A percentile compares a stretch with the other conserved stretches of the same genome.
These are phyloP conservation scores for Diaporthe vexans DNA, from an alignment of 2,329 filamentous ascomycete genomes.

Conservation along the genomic window DNA sequence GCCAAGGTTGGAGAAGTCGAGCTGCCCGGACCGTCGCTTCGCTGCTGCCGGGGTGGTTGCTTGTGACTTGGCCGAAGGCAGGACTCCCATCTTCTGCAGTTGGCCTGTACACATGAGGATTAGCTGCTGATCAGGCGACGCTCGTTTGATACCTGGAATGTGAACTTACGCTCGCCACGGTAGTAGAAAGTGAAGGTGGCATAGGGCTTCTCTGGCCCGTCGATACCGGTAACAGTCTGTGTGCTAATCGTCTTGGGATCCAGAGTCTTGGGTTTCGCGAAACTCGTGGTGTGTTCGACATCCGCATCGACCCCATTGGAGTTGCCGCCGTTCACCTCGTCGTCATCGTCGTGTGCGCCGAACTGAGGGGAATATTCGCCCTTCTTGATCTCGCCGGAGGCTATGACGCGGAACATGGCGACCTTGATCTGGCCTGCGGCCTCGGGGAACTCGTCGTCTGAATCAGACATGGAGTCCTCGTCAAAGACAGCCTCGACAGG, in stretches of 20 bases:
- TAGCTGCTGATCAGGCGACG: slow-evolving; percentile 41
- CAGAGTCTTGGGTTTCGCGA: slow-evolving; percentile 94
- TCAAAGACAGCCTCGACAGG: slow-evolving; percentile 78
- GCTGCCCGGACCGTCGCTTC: slow-evolving; percentile 86
- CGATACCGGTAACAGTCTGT: slow-evolving; percentile 98
- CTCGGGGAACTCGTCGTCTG: slow-evolving; percentile 89
- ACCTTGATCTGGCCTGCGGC: slow-evolving; percentile 98
- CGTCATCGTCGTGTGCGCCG: slow-evolving; percentile 95
- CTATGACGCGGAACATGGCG: slow-evolving; percentile 93
- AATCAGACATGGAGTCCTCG: slow-evolving; percentile 79
- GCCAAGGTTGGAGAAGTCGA: slow-evolving; percentile 87
- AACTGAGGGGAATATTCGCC: slow-evolving; percentile 99
- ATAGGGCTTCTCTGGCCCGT: slow-evolving; percentile 95
- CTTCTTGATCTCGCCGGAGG: slow-evolving; percentile 96
- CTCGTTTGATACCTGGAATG: neutral
- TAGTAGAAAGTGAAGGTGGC: slow-evolving; percentile 99
- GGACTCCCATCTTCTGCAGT: slow-evolving; percentile 95
- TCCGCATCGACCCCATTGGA: slow-evolving; percentile 78
- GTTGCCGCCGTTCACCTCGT: slow-evolving; percentile 68
- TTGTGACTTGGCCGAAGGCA: slow-evolving; percentile 76
- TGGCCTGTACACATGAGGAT: slow-evolving; percentile 72
- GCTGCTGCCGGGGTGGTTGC: slow-evolving; percentile 71
- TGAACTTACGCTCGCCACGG: slow-evolving; percentile 86
- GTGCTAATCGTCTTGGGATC: slow-evolving; percentile 99
- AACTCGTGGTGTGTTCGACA: slow-evolving; percentile 96